Conservation (phyloP, 768 basidiomycete species). For the Lactifluus subvellereus region DNA sequence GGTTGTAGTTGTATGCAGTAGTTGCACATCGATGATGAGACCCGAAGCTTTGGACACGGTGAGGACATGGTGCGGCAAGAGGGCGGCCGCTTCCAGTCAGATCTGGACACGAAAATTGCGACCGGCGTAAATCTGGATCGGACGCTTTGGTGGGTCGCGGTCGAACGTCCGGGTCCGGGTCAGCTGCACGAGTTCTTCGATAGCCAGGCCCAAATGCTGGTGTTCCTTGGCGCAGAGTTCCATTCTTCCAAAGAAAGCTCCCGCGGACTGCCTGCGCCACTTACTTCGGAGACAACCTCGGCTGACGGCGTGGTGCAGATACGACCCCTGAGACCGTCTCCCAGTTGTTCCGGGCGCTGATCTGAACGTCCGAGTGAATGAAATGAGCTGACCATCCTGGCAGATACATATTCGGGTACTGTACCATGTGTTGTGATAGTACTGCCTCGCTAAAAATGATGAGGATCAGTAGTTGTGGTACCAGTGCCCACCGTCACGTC, state of each 20-base stretch:
- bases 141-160: not conserved
- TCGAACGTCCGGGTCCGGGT: not conserved
- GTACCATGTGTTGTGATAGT: not conserved
- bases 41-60: slow-evolving; percentile 43
- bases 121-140: slow-evolving; percentile 37
- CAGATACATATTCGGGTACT: not conserved
- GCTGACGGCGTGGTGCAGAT: not conserved
- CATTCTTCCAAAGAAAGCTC: not conserved
- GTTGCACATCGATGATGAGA: slow-evolving; percentile 41
- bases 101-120: slow-evolving; percentile 44
- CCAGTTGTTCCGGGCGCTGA: slow-evolving; percentile 1
- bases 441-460: not conserved
- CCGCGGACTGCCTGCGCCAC: slow-evolving; percentile 3
- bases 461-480: not conserved
- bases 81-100: slow-evolving; percentile 29
- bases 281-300: not conserved
- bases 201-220: not conserved
- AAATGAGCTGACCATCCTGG: not conserved
- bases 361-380: not conserved
- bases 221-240: not conserved
- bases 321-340: not conserved
- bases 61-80: slow-evolving; percentile 44
- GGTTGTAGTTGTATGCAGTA: slow-evolving; percentile 9
- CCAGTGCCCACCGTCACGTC: not conserved
- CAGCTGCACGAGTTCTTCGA: not conserved